Evolutionary conservation across 2,329 filamentous ascomycete genomes (phyloP), one percentile per base, ranked within the genome.

Genomic region (Stachybotrys elegans): DNA sequence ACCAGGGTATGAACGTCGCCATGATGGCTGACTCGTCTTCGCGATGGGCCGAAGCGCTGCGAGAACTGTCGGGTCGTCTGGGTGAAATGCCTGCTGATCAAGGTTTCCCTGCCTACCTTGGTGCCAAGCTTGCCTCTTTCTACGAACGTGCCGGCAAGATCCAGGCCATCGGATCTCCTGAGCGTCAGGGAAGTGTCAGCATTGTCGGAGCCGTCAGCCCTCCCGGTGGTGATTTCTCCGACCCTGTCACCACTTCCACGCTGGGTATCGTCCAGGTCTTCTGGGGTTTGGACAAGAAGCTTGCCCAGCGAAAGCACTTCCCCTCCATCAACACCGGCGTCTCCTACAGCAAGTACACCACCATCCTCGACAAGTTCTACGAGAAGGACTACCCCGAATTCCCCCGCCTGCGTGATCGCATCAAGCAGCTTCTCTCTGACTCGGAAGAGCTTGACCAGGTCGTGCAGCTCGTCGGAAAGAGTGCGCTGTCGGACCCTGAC

Each of bases 21-120:
- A 98, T 98, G 93, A 98, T 98, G 93, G 93, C 93, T 51, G 93
- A 98, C 70, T 97, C 93, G 14, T 87, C 92, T 42, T 98, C 93
- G 43, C 90, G 93, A 54, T 98, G 93, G 93, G 93, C 93, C 51
- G 93, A 98, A 74, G 93, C 93, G 62, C 81, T 98, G 65, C 90
- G 93, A 87, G 93, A 98, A 69, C 84, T 98, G 67, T 98, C 93
- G 25, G 93, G 93, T 77, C 93, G 93, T 79, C 78, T 98, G 48
- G 93, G 93, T 78, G 93, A 98, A 70, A 98, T 98, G 93, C 93
- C 93, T 71, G 93, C 93, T 68, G 93, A 98, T 69, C 93, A 98
- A 71, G 93, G 93, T 82, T 98, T 96, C 84, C 93, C 93, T 37
- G 93, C 93, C 42, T 98, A 98, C 66, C 80, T 98, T 44, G 84